phyloP scores from a whole-genome alignment of 2,329 filamentous ascomycete genomes.

The Alternaria burnsii region DNA sequence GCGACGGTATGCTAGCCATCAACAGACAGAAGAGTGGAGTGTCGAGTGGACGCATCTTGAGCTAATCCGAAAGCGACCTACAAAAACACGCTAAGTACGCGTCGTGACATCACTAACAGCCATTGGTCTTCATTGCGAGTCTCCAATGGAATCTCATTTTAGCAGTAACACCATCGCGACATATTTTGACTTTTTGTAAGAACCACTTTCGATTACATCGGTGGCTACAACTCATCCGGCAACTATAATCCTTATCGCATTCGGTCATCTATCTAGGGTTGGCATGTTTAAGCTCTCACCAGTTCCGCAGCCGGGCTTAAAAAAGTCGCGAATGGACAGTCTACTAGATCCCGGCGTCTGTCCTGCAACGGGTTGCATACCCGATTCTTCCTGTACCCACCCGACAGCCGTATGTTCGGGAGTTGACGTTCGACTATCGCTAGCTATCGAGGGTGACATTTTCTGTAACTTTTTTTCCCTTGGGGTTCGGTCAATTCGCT shows the following conservation, averaged over 20 bases:
- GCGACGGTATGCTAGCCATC: background rate
- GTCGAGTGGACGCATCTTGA: background rate
- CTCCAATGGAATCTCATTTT: background rate
- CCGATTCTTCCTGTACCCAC: background rate
- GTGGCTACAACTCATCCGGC: background rate
- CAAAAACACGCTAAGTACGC: background rate
- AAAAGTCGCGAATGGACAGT: background rate
- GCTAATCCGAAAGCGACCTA: background rate
- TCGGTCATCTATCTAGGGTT: background rate
- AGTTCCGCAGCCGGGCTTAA: background rate
- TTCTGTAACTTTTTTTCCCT: background rate
- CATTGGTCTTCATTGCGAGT: background rate
- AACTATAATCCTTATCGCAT: background rate
- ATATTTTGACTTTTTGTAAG: background rate
- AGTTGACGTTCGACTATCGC: background rate
- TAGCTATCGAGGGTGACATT: no score
- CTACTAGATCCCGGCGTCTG: background rate
- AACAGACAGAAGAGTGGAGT: background rate
- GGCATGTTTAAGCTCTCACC: background rate
- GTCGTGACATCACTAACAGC: background rate
- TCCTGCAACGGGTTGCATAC: background rate
- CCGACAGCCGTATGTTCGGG: background rate
- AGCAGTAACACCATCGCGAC: background rate
- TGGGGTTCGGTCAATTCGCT: background rate
- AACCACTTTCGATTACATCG: no score